These are phyloP conservation scores for Fusarium keratoplasticum DNA, from an alignment of 2,329 filamentous ascomycete species.

Conservation along the genomic window DNA sequence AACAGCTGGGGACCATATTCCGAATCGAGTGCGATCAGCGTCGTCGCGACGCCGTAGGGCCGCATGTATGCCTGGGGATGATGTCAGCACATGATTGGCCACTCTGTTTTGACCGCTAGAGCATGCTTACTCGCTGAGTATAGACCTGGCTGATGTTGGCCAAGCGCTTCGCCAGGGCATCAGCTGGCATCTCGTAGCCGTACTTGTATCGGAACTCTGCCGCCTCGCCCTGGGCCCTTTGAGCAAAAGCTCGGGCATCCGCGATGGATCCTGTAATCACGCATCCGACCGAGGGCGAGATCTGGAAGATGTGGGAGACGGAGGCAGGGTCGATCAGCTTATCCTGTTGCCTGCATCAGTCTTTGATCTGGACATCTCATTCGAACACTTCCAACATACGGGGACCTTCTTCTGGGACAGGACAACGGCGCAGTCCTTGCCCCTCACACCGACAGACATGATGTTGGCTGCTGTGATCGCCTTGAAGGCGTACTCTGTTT, in stretches of 20 bases:
- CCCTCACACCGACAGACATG: conserved; percentile 94
- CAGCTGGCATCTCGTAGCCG: conserved; percentile 99
- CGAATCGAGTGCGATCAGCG: conserved; percentile 91
- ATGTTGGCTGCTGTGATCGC: conserved; percentile 99
- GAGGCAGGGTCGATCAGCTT: conserved; percentile 98
- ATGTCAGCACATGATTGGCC: conserved; percentile 41
- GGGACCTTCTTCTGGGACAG: conserved; percentile 99
- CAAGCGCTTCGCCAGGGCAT: conserved; percentile 94
- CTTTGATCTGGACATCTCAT: background rate
- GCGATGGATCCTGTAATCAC: conserved; percentile 99
- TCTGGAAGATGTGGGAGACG: conserved; percentile 96
- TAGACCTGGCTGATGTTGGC: conserved; percentile 99
- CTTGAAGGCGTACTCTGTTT: conserved; percentile 99
- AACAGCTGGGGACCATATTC: conserved; percentile 95
- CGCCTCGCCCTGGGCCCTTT: conserved; percentile 93
- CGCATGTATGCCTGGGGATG: conserved; percentile 86
- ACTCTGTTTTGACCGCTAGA: conserved; percentile 21
- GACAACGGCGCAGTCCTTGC: conserved; percentile 97
- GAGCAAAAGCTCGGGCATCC: conserved; percentile 92
- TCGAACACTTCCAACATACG: conserved; percentile 65
- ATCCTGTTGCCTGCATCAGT: conserved; percentile 70
- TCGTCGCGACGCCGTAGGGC: conserved; percentile 94
- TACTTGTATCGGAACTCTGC: conserved; percentile 99
- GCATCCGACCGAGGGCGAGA: conserved; percentile 95
- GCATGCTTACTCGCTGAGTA: conserved; percentile 82